Evolutionary conservation across 2,329 filamentous ascomycete genomes (phyloP).

Genomic region (Ophiosphaerella herpotricha): DNA sequence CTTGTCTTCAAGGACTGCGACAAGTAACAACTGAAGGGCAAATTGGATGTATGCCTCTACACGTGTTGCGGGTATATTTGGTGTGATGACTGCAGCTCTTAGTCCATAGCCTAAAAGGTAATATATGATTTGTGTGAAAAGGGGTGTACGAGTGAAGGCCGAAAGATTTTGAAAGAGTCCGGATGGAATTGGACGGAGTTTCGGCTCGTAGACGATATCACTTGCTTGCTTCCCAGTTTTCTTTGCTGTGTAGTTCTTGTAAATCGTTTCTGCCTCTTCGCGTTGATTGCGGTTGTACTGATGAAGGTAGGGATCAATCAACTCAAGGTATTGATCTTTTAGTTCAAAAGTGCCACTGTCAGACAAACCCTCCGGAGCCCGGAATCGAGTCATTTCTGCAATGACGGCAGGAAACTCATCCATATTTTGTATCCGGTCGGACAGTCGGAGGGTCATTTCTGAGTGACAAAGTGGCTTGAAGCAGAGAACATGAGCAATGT

Average conservation of each 20-base stretch:
- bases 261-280: slow-evolving; percentile 90
- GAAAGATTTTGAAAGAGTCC: slow-evolving; percentile 78
- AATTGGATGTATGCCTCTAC: slow-evolving; percentile 92
- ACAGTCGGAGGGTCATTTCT: slow-evolving; percentile 82
- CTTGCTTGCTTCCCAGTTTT: slow-evolving; percentile 79
- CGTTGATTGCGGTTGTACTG: slow-evolving; percentile 97
- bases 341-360: slow-evolving; percentile 95
- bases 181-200: slow-evolving; percentile 72
- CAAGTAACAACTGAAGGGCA: slow-evolving; percentile 81
- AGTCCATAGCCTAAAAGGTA: slow-evolving; percentile 84
- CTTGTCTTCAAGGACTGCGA: slow-evolving; percentile 83
- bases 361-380: slow-evolving; percentile 84
- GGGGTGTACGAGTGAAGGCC: slow-evolving; percentile 78
- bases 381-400: slow-evolving; percentile 86
- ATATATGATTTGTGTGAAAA: slow-evolving; percentile 90
- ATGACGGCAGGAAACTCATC: slow-evolving; percentile 86
- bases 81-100: slow-evolving; percentile 68
- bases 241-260: slow-evolving; percentile 84
- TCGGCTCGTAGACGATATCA: slow-evolving; percentile 91
- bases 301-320: slow-evolving; percentile 93
- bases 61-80: slow-evolving; percentile 77
- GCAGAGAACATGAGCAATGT: slow-evolving; percentile 91
- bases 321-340: slow-evolving; percentile 80
- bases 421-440: slow-evolving; percentile 86
- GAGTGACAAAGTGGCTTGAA: slow-evolving; percentile 97